Conservation (phyloP, 495 filamentous ascomycete species). For the Pseudoneurospora amorphoporcata region DNA sequence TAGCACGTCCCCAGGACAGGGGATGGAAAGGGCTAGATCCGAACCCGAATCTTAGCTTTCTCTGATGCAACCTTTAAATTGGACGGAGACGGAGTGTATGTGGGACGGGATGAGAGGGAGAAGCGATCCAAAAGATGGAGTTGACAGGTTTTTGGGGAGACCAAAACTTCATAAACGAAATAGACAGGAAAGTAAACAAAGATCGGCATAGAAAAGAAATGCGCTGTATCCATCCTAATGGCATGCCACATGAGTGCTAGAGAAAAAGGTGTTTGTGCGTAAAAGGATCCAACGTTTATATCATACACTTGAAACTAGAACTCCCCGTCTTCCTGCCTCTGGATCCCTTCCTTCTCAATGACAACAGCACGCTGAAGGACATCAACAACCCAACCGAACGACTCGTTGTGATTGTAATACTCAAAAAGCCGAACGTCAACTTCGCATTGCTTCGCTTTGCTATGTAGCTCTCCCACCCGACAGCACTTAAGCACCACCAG, state of each 20-base stretch:
- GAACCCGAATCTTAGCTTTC: background rate
- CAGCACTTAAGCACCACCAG: slow-evolving; percentile 9
- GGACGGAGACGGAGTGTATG: background rate
- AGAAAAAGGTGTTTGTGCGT: background rate
- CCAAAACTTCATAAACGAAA: no score
- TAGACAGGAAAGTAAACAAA: no score
- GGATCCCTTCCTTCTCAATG: background rate
- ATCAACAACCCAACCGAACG: background rate
- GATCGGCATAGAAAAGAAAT: background rate
- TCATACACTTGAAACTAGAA: background rate
- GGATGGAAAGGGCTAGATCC: background rate
- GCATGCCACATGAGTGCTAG: background rate
- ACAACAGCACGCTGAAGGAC: background rate
- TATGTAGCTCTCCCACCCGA: no score
- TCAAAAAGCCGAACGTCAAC: background rate
- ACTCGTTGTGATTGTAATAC: background rate
- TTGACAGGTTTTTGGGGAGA: background rate
- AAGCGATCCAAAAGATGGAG: no score
- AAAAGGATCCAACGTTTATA: background rate
- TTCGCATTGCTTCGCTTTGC: background rate
- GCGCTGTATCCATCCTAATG: background rate
- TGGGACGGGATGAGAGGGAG: background rate
- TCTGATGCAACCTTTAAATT: background rate
- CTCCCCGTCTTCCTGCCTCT: background rate
- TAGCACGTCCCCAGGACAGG: background rate